Conservation (phyloP, 2,329 filamentous ascomycete genomes). For the Alternaria ethzedia region DNA sequence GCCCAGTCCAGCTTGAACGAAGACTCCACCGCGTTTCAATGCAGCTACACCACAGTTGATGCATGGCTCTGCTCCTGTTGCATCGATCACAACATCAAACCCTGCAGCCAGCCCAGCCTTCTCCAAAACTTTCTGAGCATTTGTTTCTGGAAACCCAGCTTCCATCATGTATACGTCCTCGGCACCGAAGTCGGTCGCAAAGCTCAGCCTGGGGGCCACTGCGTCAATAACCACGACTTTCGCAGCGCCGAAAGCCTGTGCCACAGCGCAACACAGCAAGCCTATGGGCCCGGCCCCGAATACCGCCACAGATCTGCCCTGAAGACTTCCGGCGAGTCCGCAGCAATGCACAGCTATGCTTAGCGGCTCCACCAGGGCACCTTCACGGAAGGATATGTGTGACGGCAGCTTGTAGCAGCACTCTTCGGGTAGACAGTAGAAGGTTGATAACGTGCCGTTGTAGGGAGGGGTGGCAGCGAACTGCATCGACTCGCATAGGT, state of each 20-base stretch:
- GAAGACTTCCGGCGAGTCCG: not conserved
- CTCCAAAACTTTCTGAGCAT: not conserved
- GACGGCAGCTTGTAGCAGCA: constrained; percentile 24
- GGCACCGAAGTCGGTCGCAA: not conserved
- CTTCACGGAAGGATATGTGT: constrained; percentile 21
- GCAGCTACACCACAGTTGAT: constrained; percentile 22
- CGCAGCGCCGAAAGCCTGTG: not conserved
- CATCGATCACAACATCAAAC: constrained; percentile 30
- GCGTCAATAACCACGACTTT: not conserved
- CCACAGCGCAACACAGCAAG: not conserved
- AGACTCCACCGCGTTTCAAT: constrained; percentile 22
- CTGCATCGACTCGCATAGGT: not conserved
- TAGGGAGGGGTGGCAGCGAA: not conserved
- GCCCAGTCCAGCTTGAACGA: constrained; percentile 33
- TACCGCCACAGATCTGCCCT: not conserved
- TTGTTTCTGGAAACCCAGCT: not conserved
- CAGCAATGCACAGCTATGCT: constrained; percentile 25
- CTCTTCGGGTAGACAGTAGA: constrained; percentile 21
- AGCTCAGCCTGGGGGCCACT: not conserved
- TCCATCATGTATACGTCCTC: not conserved
- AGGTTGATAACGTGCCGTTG: not conserved
- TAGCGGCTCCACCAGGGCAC: constrained; percentile 27
- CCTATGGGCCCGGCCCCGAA: not conserved
- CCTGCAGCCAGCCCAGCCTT: not conserved
- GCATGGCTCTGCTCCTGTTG: constrained; percentile 31